Conservation (phyloP, 768 basidiomycete genomes). For the Leucocoprinus birnbaumii region DNA sequence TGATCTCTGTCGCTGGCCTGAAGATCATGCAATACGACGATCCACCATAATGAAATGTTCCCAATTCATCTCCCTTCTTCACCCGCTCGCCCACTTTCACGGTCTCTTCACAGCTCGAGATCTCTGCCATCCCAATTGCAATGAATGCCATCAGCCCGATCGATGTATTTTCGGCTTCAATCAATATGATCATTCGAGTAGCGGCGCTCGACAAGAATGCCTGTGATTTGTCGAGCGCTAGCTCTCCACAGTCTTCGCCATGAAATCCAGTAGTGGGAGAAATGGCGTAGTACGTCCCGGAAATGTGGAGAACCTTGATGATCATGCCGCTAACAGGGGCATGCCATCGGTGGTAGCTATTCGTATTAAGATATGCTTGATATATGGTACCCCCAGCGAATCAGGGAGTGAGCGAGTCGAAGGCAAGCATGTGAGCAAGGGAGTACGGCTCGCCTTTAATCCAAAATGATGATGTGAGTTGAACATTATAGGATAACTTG, state of each 20-base stretch:
- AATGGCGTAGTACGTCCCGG: slow-evolving; percentile 49
- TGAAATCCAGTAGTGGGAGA: slow-evolving; percentile 21
- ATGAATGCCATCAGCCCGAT: slow-evolving; percentile 61
- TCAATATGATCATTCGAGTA: slow-evolving; percentile 51
- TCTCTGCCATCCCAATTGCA: slow-evolving; percentile 58
- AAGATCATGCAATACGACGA: slow-evolving; percentile 36
- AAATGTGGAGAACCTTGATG: slow-evolving; percentile 36
- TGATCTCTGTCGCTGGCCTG: too few species aligned
- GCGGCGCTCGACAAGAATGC: slow-evolving; percentile 44
- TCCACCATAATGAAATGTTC: slow-evolving; percentile 66
- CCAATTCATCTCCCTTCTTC: slow-evolving; percentile 53
- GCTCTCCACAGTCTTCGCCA: slow-evolving; percentile 8
- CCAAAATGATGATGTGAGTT: slow-evolving; percentile 50
- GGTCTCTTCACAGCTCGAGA: slow-evolving; percentile 53
- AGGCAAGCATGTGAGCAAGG: slow-evolving; percentile 49
- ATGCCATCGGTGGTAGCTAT: slow-evolving; percentile 65
- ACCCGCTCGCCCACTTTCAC: slow-evolving; percentile 44
- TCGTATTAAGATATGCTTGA: slow-evolving; percentile 55
- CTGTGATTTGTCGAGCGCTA: slow-evolving; percentile 23
- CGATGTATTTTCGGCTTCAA: slow-evolving; percentile 45
- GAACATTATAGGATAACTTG: slow-evolving; percentile 34
- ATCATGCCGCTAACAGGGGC: slow-evolving; percentile 49
- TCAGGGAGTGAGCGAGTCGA: slow-evolving; percentile 31
- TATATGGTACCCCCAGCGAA: slow-evolving; percentile 51
- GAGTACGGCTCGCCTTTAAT: slow-evolving; percentile 63